phyloP scores from a whole-genome alignment of 768 basidiomycete genomes.

The Butyriboletus loyo region DNA sequence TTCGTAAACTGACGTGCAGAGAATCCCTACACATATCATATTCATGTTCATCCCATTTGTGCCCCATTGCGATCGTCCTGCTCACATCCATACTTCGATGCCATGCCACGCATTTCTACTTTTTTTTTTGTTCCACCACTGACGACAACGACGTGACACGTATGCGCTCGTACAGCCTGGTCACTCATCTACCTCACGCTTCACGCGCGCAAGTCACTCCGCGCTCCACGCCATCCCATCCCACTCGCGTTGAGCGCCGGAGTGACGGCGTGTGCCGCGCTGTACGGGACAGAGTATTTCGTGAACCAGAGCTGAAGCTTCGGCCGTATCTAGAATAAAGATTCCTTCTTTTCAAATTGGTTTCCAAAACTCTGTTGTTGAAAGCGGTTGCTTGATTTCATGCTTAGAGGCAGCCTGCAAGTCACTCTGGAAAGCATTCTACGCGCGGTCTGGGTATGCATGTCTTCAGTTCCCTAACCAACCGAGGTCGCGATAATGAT shows the following conservation, averaged over 20 bases:
- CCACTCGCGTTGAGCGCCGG: conserved; percentile 34
- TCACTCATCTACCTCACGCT: conserved; percentile 45
- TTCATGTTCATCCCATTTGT: neutral
- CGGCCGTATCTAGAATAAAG: neutral
- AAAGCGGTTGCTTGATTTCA: neutral
- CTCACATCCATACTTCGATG: neutral
- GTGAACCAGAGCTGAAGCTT: conserved; percentile 28
- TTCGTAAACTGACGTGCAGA: neutral
- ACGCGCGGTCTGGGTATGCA: neutral
- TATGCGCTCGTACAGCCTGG: conserved; percentile 34
- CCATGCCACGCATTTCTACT: neutral
- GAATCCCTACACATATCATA: neutral
- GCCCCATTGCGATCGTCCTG: neutral
- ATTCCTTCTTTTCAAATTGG: too few relatives aligned
- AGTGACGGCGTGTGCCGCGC: conserved; percentile 24
- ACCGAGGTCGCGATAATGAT: neutral
- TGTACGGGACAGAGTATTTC: conserved; percentile 30
- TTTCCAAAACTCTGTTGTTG: neutral
- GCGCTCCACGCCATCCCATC: conserved; percentile 30
- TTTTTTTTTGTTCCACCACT: neutral
- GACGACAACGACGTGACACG: too few relatives aligned
- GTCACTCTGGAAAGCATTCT: neutral
- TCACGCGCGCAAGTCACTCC: conserved; percentile 34
- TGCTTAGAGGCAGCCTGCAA: neutral
- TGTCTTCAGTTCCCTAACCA: neutral